Conservation (phyloP, 176 grass and related monocot species). For the Triticum urartu region DNA sequence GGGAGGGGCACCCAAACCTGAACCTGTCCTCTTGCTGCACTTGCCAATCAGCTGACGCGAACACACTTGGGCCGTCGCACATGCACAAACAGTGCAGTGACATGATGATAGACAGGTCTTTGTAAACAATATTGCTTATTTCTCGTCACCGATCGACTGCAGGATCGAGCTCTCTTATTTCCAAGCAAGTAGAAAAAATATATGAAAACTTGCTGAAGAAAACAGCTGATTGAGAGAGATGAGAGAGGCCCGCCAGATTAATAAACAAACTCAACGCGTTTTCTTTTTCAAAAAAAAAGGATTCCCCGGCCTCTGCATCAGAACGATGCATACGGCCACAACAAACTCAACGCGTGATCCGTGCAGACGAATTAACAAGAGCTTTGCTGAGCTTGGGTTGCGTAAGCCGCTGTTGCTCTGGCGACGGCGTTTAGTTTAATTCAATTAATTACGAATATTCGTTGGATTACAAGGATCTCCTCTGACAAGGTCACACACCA, state of each 20-base stretch:
- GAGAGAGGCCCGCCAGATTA: not conserved
- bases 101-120: not conserved
- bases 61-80: not conserved
- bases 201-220: no score
- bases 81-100: conserved; percentile 23
- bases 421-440: not conserved
- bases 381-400: not conserved
- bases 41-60: not conserved
- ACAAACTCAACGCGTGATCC: not conserved
- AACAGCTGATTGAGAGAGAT: no score
- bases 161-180: not conserved
- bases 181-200: no score
- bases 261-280: not conserved
- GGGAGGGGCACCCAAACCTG: conserved; percentile 33
- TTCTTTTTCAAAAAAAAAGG: no score
- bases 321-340: not conserved
- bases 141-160: not conserved
- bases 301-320: no score
- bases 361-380: not conserved
- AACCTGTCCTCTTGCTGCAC: not conserved
- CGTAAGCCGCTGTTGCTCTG: no score
- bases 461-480: not conserved
- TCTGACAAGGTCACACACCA: not conserved
- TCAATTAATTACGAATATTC: not conserved
- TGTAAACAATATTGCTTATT: not conserved